These are phyloP conservation scores for Agapanthus africanus DNA, from an alignment of 106 monocot genomes.

Conservation along the genomic window DNA sequence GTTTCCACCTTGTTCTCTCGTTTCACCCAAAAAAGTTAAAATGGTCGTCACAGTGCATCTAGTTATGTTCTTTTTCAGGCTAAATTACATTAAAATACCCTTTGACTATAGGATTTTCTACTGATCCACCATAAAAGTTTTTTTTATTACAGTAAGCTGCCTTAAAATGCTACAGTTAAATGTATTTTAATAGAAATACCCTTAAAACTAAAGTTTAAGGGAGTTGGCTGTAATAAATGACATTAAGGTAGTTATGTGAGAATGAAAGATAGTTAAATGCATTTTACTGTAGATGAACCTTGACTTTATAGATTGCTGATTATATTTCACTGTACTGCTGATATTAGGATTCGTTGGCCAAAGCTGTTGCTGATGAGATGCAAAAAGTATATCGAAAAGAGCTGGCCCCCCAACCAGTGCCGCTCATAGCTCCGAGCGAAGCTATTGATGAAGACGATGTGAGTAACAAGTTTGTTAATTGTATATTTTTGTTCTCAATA, in stretches of 20 bases:
- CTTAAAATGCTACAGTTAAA: too few relatives aligned
- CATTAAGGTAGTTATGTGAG: too few relatives aligned
- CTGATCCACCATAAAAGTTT: too few relatives aligned
- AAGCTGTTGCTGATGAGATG: conserved; percentile 96
- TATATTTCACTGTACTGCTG: not conserved
- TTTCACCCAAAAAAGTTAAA: not conserved
- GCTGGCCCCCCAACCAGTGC: conserved; percentile 72
- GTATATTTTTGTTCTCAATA: too few relatives aligned
- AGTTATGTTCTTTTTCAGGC: too few relatives aligned
- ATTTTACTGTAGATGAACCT: too few relatives aligned
- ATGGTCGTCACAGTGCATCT: not conserved
- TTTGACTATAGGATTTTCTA: too few relatives aligned
- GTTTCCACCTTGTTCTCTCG: not conserved
- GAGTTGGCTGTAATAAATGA: too few relatives aligned
- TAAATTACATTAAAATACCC: too few relatives aligned
- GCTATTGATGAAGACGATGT: conserved; percentile 71
- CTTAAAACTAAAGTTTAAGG: too few relatives aligned
- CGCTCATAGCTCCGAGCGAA: conserved; percentile 53
- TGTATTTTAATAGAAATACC: too few relatives aligned
- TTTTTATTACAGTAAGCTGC: not conserved
- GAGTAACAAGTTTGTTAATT: conserved; percentile 28
- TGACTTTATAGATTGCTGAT: not conserved
- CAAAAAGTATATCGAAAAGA: conserved; percentile 67
- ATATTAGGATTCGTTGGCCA: conserved; percentile 79
- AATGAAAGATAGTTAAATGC: too few relatives aligned